Evolutionary conservation across 1,139 yeast species (phyloP), one percentile per base, ranked within the genome.

Genomic region (Saccharomycopsis hybrid): DNA sequence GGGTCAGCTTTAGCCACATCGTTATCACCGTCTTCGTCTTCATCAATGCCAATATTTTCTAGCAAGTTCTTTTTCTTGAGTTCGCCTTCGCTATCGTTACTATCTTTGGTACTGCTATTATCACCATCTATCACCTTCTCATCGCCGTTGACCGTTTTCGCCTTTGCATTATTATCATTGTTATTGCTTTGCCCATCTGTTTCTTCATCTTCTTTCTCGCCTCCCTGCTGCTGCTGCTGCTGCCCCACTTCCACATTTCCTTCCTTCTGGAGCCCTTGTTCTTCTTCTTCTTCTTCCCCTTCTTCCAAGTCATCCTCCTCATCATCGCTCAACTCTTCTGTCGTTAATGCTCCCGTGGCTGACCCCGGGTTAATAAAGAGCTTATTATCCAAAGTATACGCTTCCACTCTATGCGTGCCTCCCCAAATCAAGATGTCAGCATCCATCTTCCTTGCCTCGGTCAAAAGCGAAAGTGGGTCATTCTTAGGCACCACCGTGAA

Each of bases 361-460:
- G 95, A 85, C 0, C 98, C 98, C 0, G 98, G 98, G 63, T 88
- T 90, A 29, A 92, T 76, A 61, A 92, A 92, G 65, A 90, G 88
- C 67, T 87, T 88, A 31, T 95, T 95, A 58, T 89, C 97, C 54
- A 90, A 70, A 8, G 94, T 87, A 61, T 88, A 92, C 0, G 97
- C 96, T 62, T 92, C 97, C 5, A 88, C 95, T 56, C 81, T 79
- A 64, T 88, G 96, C 1, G 96, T 83, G 0, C 96, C 96, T n/a
- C 97, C 97, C 87, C 95, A 88, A n/a, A 92, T 73, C 59, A 92
- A 71, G 7, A 92, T 77, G 65, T 92, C 97, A 44, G 87, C 97
- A 63, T 90, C 95, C 72, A 90, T 72, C 66, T 89, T 92, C 54
- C 98, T 74, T 0, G 98, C 96, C 54, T 86, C 76, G 1, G 85